These are phyloP conservation scores for Xylaria longipes DNA, from an alignment of 495 filamentous ascomycete genomes.

Conservation along the genomic window DNA sequence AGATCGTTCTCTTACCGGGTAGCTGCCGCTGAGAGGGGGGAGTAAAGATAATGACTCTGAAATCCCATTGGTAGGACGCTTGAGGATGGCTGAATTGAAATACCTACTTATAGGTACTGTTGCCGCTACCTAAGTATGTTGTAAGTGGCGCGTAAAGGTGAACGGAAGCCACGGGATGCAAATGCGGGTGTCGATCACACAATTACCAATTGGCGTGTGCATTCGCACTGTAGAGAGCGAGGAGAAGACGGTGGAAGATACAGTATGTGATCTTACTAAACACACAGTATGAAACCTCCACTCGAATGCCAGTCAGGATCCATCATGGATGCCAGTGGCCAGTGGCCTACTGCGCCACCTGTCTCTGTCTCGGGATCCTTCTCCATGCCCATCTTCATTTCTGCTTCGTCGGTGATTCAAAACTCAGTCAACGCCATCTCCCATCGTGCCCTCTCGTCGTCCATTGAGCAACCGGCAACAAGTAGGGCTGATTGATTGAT, in stretches of 20 bases:
- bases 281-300: background rate
- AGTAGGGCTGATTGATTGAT: background rate
- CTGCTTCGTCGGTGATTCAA: background rate
- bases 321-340: too few relatives aligned
- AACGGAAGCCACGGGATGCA: background rate
- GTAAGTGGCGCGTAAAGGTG: background rate
- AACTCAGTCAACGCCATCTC: background rate
- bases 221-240: background rate
- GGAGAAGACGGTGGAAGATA: background rate
- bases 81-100: background rate
- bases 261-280: background rate
- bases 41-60: background rate
- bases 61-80: background rate
- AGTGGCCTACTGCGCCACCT: conserved; percentile 10
- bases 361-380: background rate
- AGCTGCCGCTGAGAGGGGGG: background rate
- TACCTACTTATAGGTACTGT: background rate
- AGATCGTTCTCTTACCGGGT: background rate
- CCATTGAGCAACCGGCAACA: background rate
- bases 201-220: background rate
- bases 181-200: background rate
- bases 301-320: too few relatives aligned
- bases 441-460: background rate
- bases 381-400: conserved; percentile 13
- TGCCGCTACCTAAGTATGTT: background rate